Conservation (phyloP, 2,329 filamentous ascomycete species). For the Sarocladiaceae sp. region DNA sequence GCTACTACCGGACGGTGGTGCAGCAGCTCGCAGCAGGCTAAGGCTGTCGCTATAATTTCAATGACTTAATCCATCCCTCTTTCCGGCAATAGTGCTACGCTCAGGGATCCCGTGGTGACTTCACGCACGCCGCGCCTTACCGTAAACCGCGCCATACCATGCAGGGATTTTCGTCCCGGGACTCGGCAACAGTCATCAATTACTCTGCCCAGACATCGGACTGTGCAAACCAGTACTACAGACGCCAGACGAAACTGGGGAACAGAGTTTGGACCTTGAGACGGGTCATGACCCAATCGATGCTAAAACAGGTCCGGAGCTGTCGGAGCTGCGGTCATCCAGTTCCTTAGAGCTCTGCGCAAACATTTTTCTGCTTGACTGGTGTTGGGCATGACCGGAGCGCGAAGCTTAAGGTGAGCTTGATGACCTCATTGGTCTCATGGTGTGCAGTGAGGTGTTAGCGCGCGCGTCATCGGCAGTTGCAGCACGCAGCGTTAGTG, state of each 20-base stretch:
- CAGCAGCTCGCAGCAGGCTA: not conserved
- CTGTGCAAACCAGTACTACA: too few relatives aligned
- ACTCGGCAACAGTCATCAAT: not conserved
- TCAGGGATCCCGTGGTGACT: too few relatives aligned
- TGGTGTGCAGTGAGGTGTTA: not conserved
- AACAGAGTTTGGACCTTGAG: not conserved
- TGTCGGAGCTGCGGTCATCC: not conserved
- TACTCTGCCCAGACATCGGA: not conserved
- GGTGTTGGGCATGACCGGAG: not conserved
- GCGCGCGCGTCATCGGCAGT: slow-evolving; percentile 4
- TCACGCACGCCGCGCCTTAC: too few relatives aligned
- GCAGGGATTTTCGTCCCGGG: not conserved
- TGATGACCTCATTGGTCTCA: slow-evolving; percentile 8
- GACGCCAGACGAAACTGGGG: not conserved
- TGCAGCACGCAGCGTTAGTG: not conserved
- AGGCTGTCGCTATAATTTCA: not conserved
- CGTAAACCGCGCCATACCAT: not conserved
- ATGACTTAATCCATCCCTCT: slow-evolving; percentile 9
- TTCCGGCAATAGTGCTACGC: slow-evolving; percentile 5
- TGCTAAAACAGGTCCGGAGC: not conserved
- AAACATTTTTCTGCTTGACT: not conserved
- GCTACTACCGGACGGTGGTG: not conserved
- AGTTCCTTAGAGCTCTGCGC: not conserved
- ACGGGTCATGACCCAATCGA: slow-evolving; percentile 1
- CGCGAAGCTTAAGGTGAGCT: not conserved